phyloP scores from a whole-genome alignment of 2,329 filamentous ascomycete genomes.

The Colletotrichum sp. region DNA sequence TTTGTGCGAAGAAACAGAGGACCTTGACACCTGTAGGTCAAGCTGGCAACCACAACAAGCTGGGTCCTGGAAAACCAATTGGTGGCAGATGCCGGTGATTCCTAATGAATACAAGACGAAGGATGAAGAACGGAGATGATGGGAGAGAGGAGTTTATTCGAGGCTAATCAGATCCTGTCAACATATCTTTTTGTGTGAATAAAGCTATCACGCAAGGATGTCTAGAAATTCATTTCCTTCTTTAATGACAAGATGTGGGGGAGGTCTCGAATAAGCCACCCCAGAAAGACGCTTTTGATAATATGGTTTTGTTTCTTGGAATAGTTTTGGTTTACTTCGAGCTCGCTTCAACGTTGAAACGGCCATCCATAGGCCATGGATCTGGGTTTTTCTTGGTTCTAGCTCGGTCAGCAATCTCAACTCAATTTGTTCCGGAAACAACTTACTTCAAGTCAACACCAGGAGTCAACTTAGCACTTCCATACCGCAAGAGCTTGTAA shows the following conservation, averaged over 20 bases:
- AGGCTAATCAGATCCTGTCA: background rate
- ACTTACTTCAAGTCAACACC: conserved; percentile 14
- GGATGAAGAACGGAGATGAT: background rate
- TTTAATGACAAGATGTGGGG: background rate
- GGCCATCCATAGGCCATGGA: conserved; percentile 25
- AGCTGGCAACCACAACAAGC: background rate
- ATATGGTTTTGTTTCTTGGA: background rate
- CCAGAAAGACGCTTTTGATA: background rate
- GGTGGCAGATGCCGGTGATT: background rate
- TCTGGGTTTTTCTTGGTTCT: conserved; percentile 13
- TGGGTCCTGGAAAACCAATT: background rate
- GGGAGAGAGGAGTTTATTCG: background rate
- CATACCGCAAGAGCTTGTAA: conserved; percentile 22
- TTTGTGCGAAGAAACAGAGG: background rate
- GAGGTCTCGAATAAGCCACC: no score
- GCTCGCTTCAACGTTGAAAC: conserved; percentile 10
- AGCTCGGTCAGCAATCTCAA: background rate
- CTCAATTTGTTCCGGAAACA: accelerated
- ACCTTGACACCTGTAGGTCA: background rate
- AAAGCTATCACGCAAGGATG: background rate
- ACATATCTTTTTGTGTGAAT: background rate
- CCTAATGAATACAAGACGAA: background rate
- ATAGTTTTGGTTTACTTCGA: background rate
- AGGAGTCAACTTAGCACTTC: background rate
- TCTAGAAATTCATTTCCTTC: background rate